Base-by-base conservation (phyloP, 352 stramenopile species). In the Phytophthora ramorum region DNA sequence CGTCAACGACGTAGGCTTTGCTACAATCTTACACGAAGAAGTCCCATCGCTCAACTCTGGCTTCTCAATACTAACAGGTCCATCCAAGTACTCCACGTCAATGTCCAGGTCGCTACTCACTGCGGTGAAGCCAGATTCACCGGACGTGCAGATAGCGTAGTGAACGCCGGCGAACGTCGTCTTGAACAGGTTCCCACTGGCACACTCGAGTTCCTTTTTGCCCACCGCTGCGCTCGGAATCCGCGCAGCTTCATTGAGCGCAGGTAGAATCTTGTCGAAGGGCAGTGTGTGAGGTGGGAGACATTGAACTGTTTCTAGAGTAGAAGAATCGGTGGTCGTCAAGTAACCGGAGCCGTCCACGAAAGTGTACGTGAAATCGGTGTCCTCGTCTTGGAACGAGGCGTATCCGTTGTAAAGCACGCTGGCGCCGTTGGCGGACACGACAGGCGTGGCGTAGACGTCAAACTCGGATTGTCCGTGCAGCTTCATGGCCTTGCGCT, bases 51-150 rank as follows among this genome's bases (percentile, higher is more conserved):
- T 58, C 35, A 67, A 49, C 7, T 50, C 26, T 7, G 61, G 69
- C 20, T 52, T 51, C 13, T 12, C 7, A 34, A 73, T 37, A 13
- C 7, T 56, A 8, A 70, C 52, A 4, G 59, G 61, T 7, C 17
- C 8, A 9, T 73, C 16, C 1, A 70, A 38, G 37, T 76, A 82
- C 38, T 71, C 52, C 5, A 73, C 69, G 5, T 56, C 45, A 32
- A 85, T 75, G 24, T 59, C 45, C 34, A 81, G 37, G 40, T 85
- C 71, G 4, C 71, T 73, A n/a, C 64, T 77, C 19, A 60, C 65
- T 4, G 69, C 65, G 19, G 35, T 71, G 47, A 85, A 79, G 2
- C 71, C 66, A 17, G 51, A 48, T 5, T 46, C n/a, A 9, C 57
- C 58, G 13, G 30, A 51, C 22, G 64, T 45, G 50, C 78, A 85